Evolutionary conservation across 805 yeast genomes (phyloP), one percentile per base, ranked within the genome.

Genomic region (Komagataella ulmi): DNA sequence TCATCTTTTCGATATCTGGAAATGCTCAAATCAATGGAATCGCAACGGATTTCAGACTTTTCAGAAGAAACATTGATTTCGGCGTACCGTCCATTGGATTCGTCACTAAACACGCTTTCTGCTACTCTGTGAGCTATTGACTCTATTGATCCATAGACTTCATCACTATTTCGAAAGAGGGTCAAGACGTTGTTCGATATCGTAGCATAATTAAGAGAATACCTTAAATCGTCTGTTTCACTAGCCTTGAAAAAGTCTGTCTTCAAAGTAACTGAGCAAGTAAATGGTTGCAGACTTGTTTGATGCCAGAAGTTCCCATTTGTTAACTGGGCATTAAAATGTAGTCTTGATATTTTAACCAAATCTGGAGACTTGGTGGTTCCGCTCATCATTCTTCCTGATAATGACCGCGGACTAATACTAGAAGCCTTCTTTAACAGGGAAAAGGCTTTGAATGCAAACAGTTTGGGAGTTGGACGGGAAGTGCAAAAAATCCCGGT

Each of bases 141-240:
- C 23, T 63, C 63, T 43, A 69, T 52, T 1, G 61, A 65, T 56
- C 59, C 66, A 66, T 63, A 71, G 56, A 69, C 66, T 21, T 46
- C 24, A 18, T 45, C 46, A n/a, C 36, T 46, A 18, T 24, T n/a
- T 19, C 24, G 36, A 49, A 30, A 49, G n/a, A 24, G 21, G 7
- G 18, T 21, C 46, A 46, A 17, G n/a, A 52, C 19, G 44, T 50
- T 46, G 19, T 43, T 45, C 21, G 91, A 79, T 3, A 91, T 75
- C 3, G 81, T 89, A 2, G 96, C 97, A 65, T 91, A 91, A 65
- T 91, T 91, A 56, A 91, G 76, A 4, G 97, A 85, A 59, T 85
- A 80, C 54, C 79, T 77, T 58, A 91, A 72, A 61, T 90, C 91
- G 66, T 91, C 98, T 0, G 82, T 78, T 10, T 68, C 66, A n/a